Base-by-base conservation (phyloP, 176 grass and related monocot species). In the Thalia dealbata region DNA sequence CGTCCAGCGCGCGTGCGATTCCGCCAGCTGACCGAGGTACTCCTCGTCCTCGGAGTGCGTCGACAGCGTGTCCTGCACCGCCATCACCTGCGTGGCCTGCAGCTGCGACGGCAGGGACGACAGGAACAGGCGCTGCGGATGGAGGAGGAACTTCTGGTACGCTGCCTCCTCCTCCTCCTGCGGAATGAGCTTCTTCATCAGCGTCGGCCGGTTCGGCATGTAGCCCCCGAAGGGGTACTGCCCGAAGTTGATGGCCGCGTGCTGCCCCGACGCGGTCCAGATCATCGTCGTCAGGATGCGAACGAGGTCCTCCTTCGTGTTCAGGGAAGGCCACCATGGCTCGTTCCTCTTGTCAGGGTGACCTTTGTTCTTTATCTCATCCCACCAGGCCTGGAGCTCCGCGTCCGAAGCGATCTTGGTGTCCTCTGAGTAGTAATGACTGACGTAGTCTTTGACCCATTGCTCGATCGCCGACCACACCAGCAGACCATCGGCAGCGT, bases 201-300 rank as follows among this genome's bases (percentile, higher is more conserved):
- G 71, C 1, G 91, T 88, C 0, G 91, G 87, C 0, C 82, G 78
- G 64, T 96, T 96, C 0, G 91, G 91, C 79, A 96, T 76, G 73
- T 91, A 96, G 0, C 91, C 91, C 15, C 62, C 82, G 43, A 48
- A 91, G 0, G 76, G 87, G 10, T 96, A 96, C 50, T 91, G 87
- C 13, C 87, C 84, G n/a, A 96, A 91, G 56, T 91, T 96, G 26
- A 96, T 80, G 0, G 91, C 85, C 0, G 87, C 91, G 14, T 96
- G 91, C 54, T 96, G 87, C 0, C 73, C 85, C 11, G 91, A 91
- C 0, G 78, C 46, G 56, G 87, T 70, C 91, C 91, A 96, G 3
- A 96, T 86, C 48, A 96, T 91, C 41, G 48, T 84, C 11, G 69
- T 73, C 27, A 91, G 80, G 29, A 86, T 73, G 38, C 69, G 24